These are phyloP conservation scores for Apiotrichum mycotoxinovorans DNA, from an alignment of 1,284 basidiomycete species.

Conservation along the genomic window DNA sequence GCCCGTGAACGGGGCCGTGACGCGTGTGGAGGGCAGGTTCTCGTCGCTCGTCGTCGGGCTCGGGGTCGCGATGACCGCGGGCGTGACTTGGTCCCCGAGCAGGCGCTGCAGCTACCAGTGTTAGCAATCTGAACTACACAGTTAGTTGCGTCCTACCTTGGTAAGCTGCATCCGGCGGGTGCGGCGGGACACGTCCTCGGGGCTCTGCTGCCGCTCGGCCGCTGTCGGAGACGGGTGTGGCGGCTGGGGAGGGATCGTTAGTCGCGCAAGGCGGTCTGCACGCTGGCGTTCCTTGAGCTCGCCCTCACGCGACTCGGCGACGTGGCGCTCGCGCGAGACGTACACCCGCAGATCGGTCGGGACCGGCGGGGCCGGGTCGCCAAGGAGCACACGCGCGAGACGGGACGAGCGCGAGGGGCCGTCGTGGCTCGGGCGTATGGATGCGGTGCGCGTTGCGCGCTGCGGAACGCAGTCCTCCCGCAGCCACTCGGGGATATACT, in stretches of 20 bases:
- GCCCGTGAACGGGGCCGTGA: background rate
- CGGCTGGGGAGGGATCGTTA: background rate
- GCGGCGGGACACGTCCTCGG: slow-evolving; percentile 19
- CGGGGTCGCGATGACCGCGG: slow-evolving; percentile 2
- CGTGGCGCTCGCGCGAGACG: slow-evolving; percentile 26
- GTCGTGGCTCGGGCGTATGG: background rate
- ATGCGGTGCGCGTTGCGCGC: background rate
- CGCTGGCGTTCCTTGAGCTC: background rate
- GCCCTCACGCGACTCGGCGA: slow-evolving; percentile 22
- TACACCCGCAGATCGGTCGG: slow-evolving; percentile 18
- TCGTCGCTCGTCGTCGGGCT: slow-evolving; percentile 7
- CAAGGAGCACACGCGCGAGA: background rate
- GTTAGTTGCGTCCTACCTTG: too few species aligned
- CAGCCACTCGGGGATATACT: slow-evolving; percentile 22
- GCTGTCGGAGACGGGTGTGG: background rate
- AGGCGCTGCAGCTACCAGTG: slow-evolving; percentile 26
- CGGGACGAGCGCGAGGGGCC: background rate
- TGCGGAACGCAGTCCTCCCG: slow-evolving; percentile 30
- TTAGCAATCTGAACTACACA: too few species aligned
- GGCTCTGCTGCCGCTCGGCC: background rate
- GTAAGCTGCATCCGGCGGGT: slow-evolving; percentile 27
- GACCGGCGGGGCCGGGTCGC: background rate
- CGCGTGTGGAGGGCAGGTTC: background rate
- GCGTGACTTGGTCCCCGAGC: slow-evolving; percentile 26
- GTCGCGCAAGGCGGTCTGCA: background rate